phyloP scores from a whole-genome alignment of 1,139 yeast genomes.

The Lodderomyces metapsilosis region DNA sequence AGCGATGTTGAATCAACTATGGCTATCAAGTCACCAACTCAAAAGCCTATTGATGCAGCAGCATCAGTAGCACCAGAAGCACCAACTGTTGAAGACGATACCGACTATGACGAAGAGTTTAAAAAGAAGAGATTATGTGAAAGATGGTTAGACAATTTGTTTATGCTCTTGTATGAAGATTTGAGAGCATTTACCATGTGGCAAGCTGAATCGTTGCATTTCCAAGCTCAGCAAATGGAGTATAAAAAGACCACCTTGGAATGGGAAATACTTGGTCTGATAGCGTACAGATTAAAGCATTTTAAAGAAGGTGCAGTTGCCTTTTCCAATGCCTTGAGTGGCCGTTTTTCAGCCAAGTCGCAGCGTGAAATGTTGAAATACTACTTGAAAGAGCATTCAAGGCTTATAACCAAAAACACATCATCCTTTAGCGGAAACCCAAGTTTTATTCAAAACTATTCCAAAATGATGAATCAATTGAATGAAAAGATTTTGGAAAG shows the following conservation, averaged over 20 bases:
- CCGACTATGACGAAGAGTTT: slow-evolving; percentile 42
- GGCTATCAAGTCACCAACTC: slow-evolving; percentile 40
- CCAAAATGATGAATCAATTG: slow-evolving; percentile 47
- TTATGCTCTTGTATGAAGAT: slow-evolving; percentile 85
- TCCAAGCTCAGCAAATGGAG: slow-evolving; percentile 69
- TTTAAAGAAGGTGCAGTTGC: slow-evolving; percentile 81
- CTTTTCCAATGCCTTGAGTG: slow-evolving; percentile 71
- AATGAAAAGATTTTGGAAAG: slow-evolving; percentile 68
- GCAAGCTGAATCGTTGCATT: slow-evolving; percentile 77
- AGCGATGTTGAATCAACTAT: slow-evolving; percentile 34
- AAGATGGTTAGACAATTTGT: slow-evolving; percentile 89
- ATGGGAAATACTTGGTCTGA: slow-evolving; percentile 89
- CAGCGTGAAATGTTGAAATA: slow-evolving; percentile 72
- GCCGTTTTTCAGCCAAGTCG: slow-evolving; percentile 79
- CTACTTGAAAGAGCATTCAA: slow-evolving; percentile 51
- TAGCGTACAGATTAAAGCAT: slow-evolving; percentile 77
- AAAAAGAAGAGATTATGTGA: slow-evolving; percentile 84
- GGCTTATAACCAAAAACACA: slow-evolving; percentile 29
- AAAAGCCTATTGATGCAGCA: slow-evolving; percentile 14
- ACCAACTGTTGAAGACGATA: slow-evolving; percentile 1
- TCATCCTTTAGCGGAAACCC: slow-evolving; percentile 14
- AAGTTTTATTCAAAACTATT: slow-evolving; percentile 26
- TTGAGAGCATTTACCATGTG: slow-evolving; percentile 81
- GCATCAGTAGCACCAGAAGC: slow-evolving; percentile 1
- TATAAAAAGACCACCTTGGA: slow-evolving; percentile 81